Evolutionary conservation across 1,284 basidiomycete genomes (phyloP).

Genomic region (Trichosporon coremiiforme): DNA sequence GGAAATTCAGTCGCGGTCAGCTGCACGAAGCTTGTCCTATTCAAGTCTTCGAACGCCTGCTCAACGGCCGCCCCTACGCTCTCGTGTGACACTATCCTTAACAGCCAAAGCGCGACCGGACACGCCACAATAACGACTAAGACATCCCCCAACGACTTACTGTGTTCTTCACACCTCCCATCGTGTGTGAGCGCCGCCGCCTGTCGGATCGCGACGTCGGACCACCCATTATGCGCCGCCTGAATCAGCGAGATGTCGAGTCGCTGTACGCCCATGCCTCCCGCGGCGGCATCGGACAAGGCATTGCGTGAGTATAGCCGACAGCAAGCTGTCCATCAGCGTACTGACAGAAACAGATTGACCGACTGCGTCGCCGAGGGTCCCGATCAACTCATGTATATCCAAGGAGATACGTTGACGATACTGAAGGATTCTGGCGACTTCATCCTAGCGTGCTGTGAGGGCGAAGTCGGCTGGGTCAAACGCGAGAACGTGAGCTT

Average conservation of each 20-base stretch:
- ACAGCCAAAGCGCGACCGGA: background rate
- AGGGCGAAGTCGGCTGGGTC: slow-evolving; percentile 86
- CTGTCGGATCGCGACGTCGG: background rate
- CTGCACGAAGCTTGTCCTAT: background rate
- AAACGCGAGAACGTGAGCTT: slow-evolving; percentile 54
- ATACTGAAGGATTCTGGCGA: slow-evolving; percentile 73
- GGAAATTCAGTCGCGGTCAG: slow-evolving; percentile 8
- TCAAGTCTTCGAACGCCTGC: background rate
- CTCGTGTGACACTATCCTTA: background rate
- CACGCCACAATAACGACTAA: background rate
- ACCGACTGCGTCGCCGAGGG: slow-evolving; percentile 74
- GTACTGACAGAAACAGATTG: slow-evolving; percentile 33
- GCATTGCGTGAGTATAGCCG: slow-evolving; percentile 45
- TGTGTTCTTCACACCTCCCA: background rate
- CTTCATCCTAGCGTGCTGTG: slow-evolving; percentile 72
- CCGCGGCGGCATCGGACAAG: slow-evolving; percentile 47
- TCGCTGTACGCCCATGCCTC: slow-evolving; percentile 43
- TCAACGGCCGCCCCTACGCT: background rate
- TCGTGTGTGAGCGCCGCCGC: background rate
- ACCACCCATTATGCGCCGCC: slow-evolving; percentile 32
- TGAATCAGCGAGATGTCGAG: slow-evolving; percentile 48
- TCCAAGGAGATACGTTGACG: slow-evolving; percentile 77
- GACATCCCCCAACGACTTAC: background rate
- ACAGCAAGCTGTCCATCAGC: background rate
- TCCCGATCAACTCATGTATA: slow-evolving; percentile 82